These are phyloP conservation scores for Aciculoconidium aculeatum DNA, from an alignment of 805 yeast genomes.

Conservation along the genomic window DNA sequence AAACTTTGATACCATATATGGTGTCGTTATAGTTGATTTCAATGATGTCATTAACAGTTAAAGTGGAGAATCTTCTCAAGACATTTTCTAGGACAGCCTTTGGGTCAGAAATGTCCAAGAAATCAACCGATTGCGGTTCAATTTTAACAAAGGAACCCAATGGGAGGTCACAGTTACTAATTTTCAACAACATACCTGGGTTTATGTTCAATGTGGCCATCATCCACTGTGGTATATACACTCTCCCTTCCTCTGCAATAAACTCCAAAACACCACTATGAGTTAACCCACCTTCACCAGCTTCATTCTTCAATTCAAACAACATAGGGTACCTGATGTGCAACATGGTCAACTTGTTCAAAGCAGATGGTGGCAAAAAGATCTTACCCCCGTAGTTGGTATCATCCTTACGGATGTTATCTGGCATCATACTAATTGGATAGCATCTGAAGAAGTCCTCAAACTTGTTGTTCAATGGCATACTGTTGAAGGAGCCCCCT, in stretches of 20 bases:
- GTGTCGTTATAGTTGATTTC: slow-evolving; percentile 80
- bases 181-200: slow-evolving; percentile 77
- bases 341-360: slow-evolving; percentile 80
- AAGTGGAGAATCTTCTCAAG: slow-evolving; percentile 80
- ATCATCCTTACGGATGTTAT: slow-evolving; percentile 59
- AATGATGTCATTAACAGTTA: slow-evolving; percentile 78
- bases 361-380: slow-evolving; percentile 88
- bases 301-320: slow-evolving; percentile 71
- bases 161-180: slow-evolving; percentile 74
- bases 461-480: slow-evolving; percentile 41
- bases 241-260: slow-evolving; percentile 95
- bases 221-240: slow-evolving; percentile 96
- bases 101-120: slow-evolving; percentile 90
- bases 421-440: slow-evolving; percentile 89
- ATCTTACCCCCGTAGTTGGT: slow-evolving; percentile 95
- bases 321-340: slow-evolving; percentile 96
- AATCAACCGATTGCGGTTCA: slow-evolving; percentile 93
- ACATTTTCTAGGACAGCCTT: slow-evolving; percentile 95
- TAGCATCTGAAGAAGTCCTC: slow-evolving; percentile 89
- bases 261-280: slow-evolving; percentile 96
- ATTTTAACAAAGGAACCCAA: slow-evolving; percentile 85
- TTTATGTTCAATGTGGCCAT: slow-evolving; percentile 64
- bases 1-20: slow-evolving; percentile 70
- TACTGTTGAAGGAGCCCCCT: slow-evolving; percentile 22
- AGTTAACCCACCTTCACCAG: slow-evolving; percentile 42